Evolutionary conservation across 352 stramenopile genomes (phyloP).

Genomic region (Phytophthora gonapodyides): DNA sequence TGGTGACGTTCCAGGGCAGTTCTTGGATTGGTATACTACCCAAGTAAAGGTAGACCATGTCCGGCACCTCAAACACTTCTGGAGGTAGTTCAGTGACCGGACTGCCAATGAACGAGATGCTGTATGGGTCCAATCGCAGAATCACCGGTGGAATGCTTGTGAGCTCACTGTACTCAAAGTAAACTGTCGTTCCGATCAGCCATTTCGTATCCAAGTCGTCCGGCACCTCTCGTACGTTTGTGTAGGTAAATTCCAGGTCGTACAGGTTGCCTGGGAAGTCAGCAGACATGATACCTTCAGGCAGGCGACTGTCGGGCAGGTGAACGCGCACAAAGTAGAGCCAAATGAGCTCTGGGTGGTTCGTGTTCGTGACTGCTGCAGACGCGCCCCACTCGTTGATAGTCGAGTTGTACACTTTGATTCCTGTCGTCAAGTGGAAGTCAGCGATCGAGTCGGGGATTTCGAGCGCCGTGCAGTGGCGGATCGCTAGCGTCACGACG

Average conservation of each 20-base stretch:
- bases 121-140: slow-evolving; percentile 21
- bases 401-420: slow-evolving; percentile 41
- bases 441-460: slow-evolving; percentile 28
- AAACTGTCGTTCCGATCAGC: slow-evolving; percentile 26
- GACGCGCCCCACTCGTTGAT: slow-evolving; percentile 31
- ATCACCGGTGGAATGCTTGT: slow-evolving; percentile 26
- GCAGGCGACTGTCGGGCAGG: slow-evolving; percentile 36
- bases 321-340: slow-evolving; percentile 42
- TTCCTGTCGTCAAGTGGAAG: slow-evolving; percentile 21
- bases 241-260: slow-evolving; percentile 45
- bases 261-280: slow-evolving; percentile 24
- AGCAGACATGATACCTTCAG: slow-evolving; percentile 33
- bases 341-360: slow-evolving; percentile 34
- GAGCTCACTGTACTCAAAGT: slow-evolving; percentile 38
- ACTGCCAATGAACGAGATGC: slow-evolving; percentile 33
- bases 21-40: slow-evolving; percentile 18
- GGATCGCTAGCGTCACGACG: slow-evolving; percentile 36
- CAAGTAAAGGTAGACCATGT: slow-evolving; percentile 25
- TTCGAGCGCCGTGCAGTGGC: slow-evolving; percentile 35
- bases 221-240: slow-evolving; percentile 40
- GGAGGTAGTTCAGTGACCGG: slow-evolving; percentile 33
- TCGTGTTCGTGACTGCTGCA: slow-evolving; percentile 28
- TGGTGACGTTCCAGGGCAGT: slow-evolving; percentile 28
- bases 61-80: slow-evolving; percentile 23
- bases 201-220: slow-evolving; percentile 45